Conservation (phyloP, 2,329 filamentous ascomycete species). For the Neonectria magnoliae region DNA sequence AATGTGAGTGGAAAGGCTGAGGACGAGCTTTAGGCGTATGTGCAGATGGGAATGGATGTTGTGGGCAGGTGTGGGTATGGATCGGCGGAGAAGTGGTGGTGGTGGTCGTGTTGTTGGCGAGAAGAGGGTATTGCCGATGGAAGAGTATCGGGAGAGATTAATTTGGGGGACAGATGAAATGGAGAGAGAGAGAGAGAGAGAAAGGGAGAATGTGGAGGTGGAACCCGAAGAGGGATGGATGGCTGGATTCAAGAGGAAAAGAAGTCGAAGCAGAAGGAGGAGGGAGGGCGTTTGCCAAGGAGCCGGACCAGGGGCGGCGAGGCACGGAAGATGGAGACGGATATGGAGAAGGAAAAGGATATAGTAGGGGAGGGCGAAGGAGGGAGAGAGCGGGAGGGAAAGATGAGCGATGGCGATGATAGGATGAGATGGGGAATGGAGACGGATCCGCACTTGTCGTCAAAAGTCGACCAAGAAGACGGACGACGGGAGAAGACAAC, state of each 20-base stretch:
- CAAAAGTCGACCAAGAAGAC: not conserved
- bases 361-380: not conserved
- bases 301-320: not conserved
- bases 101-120: not conserved
- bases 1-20: not conserved
- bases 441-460: not conserved
- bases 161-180: not conserved
- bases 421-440: too few relatives aligned
- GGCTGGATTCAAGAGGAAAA: slow-evolving; percentile 16
- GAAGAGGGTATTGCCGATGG: not conserved
- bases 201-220: not conserved
- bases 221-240: not conserved
- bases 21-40: not conserved
- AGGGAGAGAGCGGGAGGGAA: not conserved
- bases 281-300: not conserved
- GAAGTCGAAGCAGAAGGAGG: slow-evolving; percentile 3
- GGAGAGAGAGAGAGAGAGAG: not conserved
- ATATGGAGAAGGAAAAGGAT: not conserved
- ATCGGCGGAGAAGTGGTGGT: slow-evolving; percentile 10
- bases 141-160: not conserved
- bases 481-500: too few relatives aligned
- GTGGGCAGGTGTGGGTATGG: slow-evolving; percentile 19
- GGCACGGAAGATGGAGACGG: not conserved
- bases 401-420: not conserved
- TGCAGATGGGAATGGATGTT: not conserved